These are phyloP conservation scores for Coemansia sp. DNA, from an alignment of 192 early-diverging fungal genomes.

Conservation along the genomic window DNA sequence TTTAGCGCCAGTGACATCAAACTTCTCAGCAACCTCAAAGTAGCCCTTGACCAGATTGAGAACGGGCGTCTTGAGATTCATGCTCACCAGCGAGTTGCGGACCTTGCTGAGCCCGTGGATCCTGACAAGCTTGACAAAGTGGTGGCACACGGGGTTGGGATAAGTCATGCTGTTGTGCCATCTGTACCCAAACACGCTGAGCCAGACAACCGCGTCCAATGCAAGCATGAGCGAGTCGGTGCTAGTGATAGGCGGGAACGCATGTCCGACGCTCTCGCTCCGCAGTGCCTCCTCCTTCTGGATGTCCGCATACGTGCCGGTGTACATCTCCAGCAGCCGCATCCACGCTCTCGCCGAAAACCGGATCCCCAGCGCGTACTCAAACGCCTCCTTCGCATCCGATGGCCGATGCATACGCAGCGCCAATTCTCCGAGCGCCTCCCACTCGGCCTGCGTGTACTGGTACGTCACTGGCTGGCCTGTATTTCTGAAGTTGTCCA, in stretches of 20 bases:
- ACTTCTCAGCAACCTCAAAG: conserved; percentile 68
- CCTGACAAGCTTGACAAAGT: conserved; percentile 82
- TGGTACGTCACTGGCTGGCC: conserved; percentile 75
- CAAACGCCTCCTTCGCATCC: conserved; percentile 92
- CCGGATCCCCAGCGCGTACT: conserved; percentile 82
- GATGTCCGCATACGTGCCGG: conserved; percentile 60
- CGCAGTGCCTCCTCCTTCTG: conserved; percentile 59
- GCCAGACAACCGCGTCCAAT: conserved; percentile 76
- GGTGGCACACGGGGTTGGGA: conserved; percentile 82
- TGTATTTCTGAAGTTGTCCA: conserved; percentile 54
- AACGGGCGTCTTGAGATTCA: conserved; percentile 80
- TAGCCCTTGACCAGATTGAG: conserved; percentile 74
- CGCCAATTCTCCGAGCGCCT: conserved; percentile 92
- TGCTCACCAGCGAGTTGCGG: conserved; percentile 82
- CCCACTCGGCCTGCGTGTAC: conserved; percentile 97
- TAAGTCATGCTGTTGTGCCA: conserved; percentile 92
- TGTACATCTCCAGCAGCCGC: conserved; percentile 73
- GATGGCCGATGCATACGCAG: conserved; percentile 81
- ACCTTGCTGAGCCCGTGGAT: conserved; percentile 91
- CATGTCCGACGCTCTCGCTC: conserved; percentile 21
- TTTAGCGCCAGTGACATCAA: conserved; percentile 68
- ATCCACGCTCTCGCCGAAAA: conserved; percentile 92
- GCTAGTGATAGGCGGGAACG: conserved; percentile 23
- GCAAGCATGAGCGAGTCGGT: conserved; percentile 73
- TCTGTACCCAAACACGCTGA: conserved; percentile 83